Conservation (phyloP, 1,284 basidiomycete genomes). For the Rhodotorula sp. region DNA sequence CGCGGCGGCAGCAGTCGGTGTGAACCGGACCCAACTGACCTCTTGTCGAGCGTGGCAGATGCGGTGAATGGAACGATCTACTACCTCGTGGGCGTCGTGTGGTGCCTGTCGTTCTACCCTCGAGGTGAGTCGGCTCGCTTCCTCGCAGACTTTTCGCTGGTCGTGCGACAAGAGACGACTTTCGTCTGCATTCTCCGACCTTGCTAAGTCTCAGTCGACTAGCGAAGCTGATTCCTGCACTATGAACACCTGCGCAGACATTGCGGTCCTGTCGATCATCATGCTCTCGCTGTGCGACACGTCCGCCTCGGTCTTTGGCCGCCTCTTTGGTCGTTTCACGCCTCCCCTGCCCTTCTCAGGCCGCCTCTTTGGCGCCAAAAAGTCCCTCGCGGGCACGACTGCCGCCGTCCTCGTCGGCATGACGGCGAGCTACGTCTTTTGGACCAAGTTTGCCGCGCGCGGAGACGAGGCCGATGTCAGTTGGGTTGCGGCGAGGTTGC, state of each 20-base stretch:
- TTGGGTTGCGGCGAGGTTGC: constrained; percentile 60
- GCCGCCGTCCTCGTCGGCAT: constrained; percentile 79
- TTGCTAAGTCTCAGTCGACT: too few relatives aligned
- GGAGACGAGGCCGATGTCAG: constrained; percentile 53
- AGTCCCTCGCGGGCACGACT: constrained; percentile 84
- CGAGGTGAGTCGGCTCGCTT: constrained; percentile 49
- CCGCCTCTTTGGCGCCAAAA: constrained; percentile 70
- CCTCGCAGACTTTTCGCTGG: background rate
- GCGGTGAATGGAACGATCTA: constrained; percentile 74
- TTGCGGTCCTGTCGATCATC: constrained; percentile 82
- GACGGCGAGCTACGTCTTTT: constrained; percentile 72
- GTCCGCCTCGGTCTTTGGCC: constrained; percentile 86
- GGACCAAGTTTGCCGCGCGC: constrained; percentile 62
- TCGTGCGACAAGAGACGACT: background rate
- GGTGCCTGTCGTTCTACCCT: constrained; percentile 75
- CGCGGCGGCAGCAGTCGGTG: background rate
- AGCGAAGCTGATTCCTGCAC: too few relatives aligned
- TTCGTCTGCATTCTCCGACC: background rate
- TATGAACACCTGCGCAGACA: constrained; percentile 54
- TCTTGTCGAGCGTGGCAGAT: background rate
- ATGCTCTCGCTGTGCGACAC: constrained; percentile 98
- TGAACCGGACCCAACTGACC: background rate
- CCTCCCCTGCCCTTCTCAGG: constrained; percentile 66
- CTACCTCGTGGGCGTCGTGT: constrained; percentile 89
- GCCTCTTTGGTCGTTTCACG: constrained; percentile 75